Evolutionary conservation across 768 basidiomycete genomes (phyloP), one percentile per base, ranked within the genome.

Genomic region (Gloeophyllum trabeum): DNA sequence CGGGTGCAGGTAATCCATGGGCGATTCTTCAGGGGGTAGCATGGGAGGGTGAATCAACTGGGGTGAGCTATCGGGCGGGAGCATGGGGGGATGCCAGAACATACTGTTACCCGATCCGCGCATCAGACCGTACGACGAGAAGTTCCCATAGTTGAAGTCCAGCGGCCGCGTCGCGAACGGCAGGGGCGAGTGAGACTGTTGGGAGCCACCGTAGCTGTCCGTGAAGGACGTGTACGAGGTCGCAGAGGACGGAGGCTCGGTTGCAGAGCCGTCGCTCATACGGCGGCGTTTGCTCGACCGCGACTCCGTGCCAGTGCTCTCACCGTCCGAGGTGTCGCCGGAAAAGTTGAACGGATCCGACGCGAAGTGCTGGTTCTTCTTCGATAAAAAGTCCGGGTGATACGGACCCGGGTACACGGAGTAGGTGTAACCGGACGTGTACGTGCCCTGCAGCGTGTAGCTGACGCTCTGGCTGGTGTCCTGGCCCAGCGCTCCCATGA

Each of bases 61-160:
- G 1, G 74, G 73, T 3, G 78, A 77, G 43, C 69, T 62, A 21
- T 71, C 71, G 48, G 75, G 73, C 3, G 73, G 64, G 49, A 81
- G 67, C 71, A 81, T 80, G 6, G 83, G 79, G 2, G 84, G 82
- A 58, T 88, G 85, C 82, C 83, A 86, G 51, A 82, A 80, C 5
- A 79, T 47, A 45, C 46, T 48, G 47, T 72, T 78, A 0, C 69
- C 71, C 4, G 71, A 72, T 4, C 73, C 76, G 13, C 77, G 63
- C 22, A 78, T 60, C 3, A 71, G 66, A n/a, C 67, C 70, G 30
- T 72, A 66, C 5, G 65, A 61, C 14, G 75, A 64, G 52, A 71
- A 79, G 13, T 54, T 61, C 48, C 64, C 67, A 57, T 76, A 85
- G 0, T 80, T 76, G 39, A 66, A 69, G 21, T 86, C 81, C 62